Evolutionary conservation across 2,329 filamentous ascomycete species (phyloP), one percentile per base, ranked within the genome.

Genomic region (Didymosphaeria variabile): DNA sequence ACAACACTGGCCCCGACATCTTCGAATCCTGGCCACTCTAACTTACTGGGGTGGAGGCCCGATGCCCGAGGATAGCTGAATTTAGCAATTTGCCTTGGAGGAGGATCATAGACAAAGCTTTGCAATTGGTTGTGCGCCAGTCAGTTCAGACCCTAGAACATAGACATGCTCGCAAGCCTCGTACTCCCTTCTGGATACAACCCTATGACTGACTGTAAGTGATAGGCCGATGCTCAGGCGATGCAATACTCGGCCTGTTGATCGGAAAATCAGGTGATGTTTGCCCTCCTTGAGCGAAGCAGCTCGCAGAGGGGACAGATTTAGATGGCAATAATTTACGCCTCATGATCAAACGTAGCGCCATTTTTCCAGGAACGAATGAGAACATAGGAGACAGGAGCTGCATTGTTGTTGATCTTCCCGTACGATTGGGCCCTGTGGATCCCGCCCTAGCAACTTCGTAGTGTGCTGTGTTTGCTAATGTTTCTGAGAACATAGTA

Each of bases 401-500:
- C 31, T 55, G 42, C 29, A 23, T 36, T 36, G 17, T 2, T 46
- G 53, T n/a, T 36, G 52, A 50, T 45, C n/a, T 32, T 32, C 15
- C 26, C 45, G 29, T 15, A 26, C 36, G 23, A 34, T 45, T 44
- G 34, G 21, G 36, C 44, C 29, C 45, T 46, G 29, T 12, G 42
- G 32, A 19, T 54, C 26, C 26, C 21, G 15, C 46, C 42, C 36
- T 46, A 36, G n/a, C 42, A 45, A 47, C n/a, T n/a, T 40, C 32
- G 32, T 40, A 57, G 45, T 26, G 32, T 32, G 52, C 38, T 45
- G 38, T 23, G 32, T 29, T 38, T 47, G 47, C 36, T 52, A 47
- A 56, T 42, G 26, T 42, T 59, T 53, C 54, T 42, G 54, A 44
- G 17, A 19, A 29, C 56, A 26, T 53, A 44, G 51, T 58, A 57